These are phyloP conservation scores for Entamoeba histolytica DNA, from an alignment of 208 protist species.

Conservation along the genomic window DNA sequence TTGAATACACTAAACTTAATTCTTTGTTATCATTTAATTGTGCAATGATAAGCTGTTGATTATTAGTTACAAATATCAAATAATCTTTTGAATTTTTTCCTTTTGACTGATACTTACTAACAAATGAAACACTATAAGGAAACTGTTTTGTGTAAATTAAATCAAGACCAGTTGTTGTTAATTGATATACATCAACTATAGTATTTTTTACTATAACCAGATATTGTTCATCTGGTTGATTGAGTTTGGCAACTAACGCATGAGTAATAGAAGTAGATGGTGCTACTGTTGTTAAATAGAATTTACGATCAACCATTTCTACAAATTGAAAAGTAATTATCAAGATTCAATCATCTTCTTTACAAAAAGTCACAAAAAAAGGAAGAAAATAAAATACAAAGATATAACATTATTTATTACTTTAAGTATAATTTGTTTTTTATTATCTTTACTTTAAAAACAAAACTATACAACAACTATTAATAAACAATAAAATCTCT, in stretches of 20 bases:
- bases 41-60: background rate
- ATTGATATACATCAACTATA: background rate
- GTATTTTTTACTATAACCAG: too few species aligned
- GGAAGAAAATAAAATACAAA: too few species aligned
- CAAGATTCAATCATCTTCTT: too few species aligned
- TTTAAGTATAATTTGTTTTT: too few species aligned
- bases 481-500: too few species aligned
- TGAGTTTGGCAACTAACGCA: background rate
- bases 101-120: background rate
- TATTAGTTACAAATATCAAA: background rate
- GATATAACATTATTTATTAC: too few species aligned
- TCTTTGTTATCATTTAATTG: background rate
- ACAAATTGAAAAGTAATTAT: too few species aligned
- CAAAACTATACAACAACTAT: too few species aligned
- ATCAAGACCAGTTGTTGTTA: background rate
- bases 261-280: background rate
- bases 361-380: too few species aligned
- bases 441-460: too few species aligned
- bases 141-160: background rate
- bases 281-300: background rate
- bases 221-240: background rate
- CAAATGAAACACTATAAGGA: background rate
- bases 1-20: background rate
- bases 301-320: background rate
- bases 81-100: background rate